Evolutionary conservation across 306 rosid species (phyloP).

Genomic region (Myrica gale): DNA sequence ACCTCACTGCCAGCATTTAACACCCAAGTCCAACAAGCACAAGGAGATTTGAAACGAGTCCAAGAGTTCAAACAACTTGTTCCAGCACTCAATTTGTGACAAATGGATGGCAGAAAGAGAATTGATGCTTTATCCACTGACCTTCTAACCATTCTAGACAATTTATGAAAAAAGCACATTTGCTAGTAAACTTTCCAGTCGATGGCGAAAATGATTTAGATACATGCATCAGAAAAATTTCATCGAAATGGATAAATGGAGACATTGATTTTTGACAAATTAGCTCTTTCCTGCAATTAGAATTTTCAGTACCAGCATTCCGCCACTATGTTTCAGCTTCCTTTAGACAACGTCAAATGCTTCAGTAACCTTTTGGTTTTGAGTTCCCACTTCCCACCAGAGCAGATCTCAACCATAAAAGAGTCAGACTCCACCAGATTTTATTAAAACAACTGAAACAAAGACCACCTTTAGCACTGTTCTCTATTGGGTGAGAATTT

Average conservation of each 20-base stretch:
- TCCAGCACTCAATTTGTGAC: not conserved
- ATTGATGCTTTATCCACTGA: not conserved
- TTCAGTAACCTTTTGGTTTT: conserved; percentile 31
- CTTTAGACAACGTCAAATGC: conserved; percentile 32
- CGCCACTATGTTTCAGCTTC: conserved; percentile 26
- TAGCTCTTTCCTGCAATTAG: conserved; percentile 21
- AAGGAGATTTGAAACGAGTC: not conserved
- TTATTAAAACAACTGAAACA: not conserved
- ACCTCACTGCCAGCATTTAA: not conserved
- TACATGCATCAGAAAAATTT: conserved; percentile 8
- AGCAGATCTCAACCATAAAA: not conserved
- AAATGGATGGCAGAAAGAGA: not conserved
- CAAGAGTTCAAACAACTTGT: not conserved
- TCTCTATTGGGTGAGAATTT: conserved; percentile 1
- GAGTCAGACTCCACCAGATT: conserved; percentile 13
- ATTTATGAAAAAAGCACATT: not conserved
- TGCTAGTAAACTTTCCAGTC: not conserved
- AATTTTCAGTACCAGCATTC: conserved; percentile 25
- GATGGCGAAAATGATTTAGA: conserved; percentile 9
- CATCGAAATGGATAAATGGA: conserved; percentile 16
- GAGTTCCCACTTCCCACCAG: conserved; percentile 8
- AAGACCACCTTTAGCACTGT: conserved; percentile 15
- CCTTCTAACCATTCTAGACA: not conserved
- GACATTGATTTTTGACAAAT: conserved; percentile 1
- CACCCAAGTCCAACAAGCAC: not conserved